Base-by-base conservation (phyloP, 2,329 filamentous ascomycete species). In the Trichoderma citrinoviride region DNA sequence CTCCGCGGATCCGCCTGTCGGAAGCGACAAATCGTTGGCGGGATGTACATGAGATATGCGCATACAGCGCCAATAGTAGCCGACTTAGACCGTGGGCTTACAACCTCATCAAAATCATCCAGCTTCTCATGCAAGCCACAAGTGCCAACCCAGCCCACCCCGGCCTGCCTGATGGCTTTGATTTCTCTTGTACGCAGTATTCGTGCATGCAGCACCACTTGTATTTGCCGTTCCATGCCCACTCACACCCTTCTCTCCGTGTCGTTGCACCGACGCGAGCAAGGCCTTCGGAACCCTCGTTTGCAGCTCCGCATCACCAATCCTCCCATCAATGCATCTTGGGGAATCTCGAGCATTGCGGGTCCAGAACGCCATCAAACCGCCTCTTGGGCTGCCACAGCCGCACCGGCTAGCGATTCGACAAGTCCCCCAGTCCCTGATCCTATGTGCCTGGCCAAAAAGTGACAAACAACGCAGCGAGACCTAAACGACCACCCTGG, bases 71-170 rank as follows among this genome's bases (percentile, higher is more conserved):
- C 63, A 64, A 58, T 53, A 61, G 49, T 44, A 61, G 49, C 43
- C 55, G 49, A 55, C 50, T 50, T 27, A n/a, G 33, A 46, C 21
- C 41, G 33, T 37, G 37, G 33, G 63, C 50, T 61, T 44, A 40
- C 49, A 60, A 40, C 40, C 54, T 65, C 62, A 57, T 65, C 40
- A 60, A 65, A 65, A 14, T 3, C 25, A 27, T 44, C 55, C 62
- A 65, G 56, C 55, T 54, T 50, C 37, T 50, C 29, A 65, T 65
- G 63, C 63, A 65, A 61, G 63, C 63, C 63, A 65, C 56, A 33
- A 47, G 56, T 65, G 55, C 19, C 56, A 65, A 55, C 56, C 55
- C 63, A 54, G 27, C 23, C 46, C 55, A 50, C 43, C 63, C 55
- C 19, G 55, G 40, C 56, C 50, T 44, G 29, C 44, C 23, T 47